A percentile compares a stretch with the other conserved stretches of the same genome.
These are phyloP conservation scores for Lactifluus volemus DNA, from an alignment of 768 basidiomycete genomes.

Conservation along the genomic window DNA sequence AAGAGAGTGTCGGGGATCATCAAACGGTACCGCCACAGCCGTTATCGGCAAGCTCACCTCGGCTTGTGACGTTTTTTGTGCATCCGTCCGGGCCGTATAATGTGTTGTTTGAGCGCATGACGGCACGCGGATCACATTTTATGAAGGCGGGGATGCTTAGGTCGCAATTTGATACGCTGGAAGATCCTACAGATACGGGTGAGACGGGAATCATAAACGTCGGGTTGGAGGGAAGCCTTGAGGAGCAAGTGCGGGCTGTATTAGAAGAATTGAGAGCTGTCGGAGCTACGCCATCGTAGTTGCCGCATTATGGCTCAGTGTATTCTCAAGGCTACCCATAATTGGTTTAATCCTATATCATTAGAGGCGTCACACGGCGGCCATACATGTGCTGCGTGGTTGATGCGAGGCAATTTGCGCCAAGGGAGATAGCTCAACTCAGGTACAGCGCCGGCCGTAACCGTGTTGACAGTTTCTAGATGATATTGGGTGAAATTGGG, in stretches of 20 bases:
- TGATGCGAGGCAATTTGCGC: background rate
- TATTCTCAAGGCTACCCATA: background rate
- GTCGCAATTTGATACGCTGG: slow-evolving; percentile 64
- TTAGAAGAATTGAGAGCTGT: slow-evolving; percentile 32
- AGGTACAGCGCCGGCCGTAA: background rate
- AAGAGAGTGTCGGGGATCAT: slow-evolving; percentile 24
- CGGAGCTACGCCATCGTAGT: background rate
- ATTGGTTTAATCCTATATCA: background rate
- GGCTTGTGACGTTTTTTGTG: slow-evolving; percentile 60
- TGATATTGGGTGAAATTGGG: background rate
- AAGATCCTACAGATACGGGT: slow-evolving; percentile 45
- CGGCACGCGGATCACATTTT: slow-evolving; percentile 60
- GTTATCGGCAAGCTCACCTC: background rate
- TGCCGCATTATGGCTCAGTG: background rate
- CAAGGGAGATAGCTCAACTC: background rate
- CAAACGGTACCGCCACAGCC: slow-evolving; percentile 16
- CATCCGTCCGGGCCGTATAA: slow-evolving; percentile 58
- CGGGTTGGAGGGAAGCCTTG: slow-evolving; percentile 41
- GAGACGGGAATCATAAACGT: slow-evolving; percentile 65
- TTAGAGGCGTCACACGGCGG: background rate
- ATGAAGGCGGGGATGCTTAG: slow-evolving; percentile 81
- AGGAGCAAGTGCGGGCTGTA: slow-evolving; percentile 45
- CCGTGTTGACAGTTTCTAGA: background rate
- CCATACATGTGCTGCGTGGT: background rate
- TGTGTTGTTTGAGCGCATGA: slow-evolving; percentile 55